Evolutionary conservation across 345 rosid genomes (phyloP).

Genomic region (Xanthoceras sorbifolium): DNA sequence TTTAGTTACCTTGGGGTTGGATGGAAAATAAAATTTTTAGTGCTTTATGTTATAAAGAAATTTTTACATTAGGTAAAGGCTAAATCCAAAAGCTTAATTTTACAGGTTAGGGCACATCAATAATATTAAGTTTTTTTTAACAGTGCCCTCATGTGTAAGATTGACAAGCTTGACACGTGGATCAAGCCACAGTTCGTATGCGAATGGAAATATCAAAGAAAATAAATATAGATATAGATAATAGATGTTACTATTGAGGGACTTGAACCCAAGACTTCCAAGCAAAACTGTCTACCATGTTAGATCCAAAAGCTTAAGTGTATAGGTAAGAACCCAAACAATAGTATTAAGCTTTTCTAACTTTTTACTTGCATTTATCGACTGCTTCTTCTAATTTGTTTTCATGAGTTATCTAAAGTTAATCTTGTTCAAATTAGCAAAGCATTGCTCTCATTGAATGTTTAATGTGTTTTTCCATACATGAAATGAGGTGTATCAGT

Average conservation of each 20-base stretch:
- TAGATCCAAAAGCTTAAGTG: background rate
- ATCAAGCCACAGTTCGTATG: background rate
- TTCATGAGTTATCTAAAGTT: background rate
- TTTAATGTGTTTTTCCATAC: conserved; percentile 1
- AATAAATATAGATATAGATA: too few relatives aligned
- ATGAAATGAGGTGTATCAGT: background rate
- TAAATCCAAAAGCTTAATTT: background rate
- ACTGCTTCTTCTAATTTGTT: background rate
- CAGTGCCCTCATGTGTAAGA: background rate
- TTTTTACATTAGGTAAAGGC: background rate
- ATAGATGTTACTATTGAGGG: background rate
- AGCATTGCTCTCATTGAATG: background rate
- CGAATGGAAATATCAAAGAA: background rate
- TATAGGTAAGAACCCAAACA: background rate
- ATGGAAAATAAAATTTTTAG: background rate
- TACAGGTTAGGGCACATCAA: background rate
- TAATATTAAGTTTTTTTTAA: background rate
- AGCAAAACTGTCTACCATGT: background rate
- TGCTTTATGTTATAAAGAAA: background rate
- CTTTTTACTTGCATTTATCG: background rate
- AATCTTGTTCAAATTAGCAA: background rate
- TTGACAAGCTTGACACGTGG: background rate
- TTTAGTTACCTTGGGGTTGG: background rate
- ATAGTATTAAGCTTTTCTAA: background rate
- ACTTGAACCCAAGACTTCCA: background rate